Base-by-base conservation (phyloP, 805 yeast genomes). In the Candida vartiovaarae region DNA sequence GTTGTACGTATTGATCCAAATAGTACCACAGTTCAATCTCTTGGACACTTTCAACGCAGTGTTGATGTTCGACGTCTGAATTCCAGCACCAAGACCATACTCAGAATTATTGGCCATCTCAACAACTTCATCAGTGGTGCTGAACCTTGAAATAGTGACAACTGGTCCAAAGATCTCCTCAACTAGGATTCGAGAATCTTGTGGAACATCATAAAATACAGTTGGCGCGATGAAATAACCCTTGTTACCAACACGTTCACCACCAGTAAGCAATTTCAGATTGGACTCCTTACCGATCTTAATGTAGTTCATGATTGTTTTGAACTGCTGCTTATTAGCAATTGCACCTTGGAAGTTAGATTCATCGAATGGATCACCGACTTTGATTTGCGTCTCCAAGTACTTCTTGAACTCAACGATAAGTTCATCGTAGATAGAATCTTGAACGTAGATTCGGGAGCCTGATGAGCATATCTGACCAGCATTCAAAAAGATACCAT, bases 391-490 rank as follows among this genome's bases (percentile, higher is more conserved):
- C 36, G 71, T 66, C 56, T 82, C 80, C 47, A 76, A 72, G 48
- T 78, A 82, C 24, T 57, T 59, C 62, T 78, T 78, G 62, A 84
- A 82, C 49, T 72, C 75, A 32, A 67, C 66, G 40, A 82, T 63
- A 39, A 83, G 70, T 51, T 72, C 70, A 52, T 83, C 88, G 63
- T 84, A 82, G 47, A 81, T 71, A 32, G 75, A 82, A 51, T 79
- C 87, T 66, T 84, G 90, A 49, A 84, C 75, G 60, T 76, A 82
- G 46, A 84, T 70, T 75, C 93, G 80, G 32, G 90, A 82, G 62
- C 90, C 90, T 38, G 90, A 86, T 55, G 84, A 79, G 63, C 91
- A 84, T 46, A 84, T 85, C 68, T 84, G 89, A 66, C 90, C 91
- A 50, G 88, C 81, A 67, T 83, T 83, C 70, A 73, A 77, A 71